Evolutionary conservation across 441 rosid genomes (phyloP), one percentile per base, ranked within the genome.

Genomic region (Adansonia grandidieri): DNA sequence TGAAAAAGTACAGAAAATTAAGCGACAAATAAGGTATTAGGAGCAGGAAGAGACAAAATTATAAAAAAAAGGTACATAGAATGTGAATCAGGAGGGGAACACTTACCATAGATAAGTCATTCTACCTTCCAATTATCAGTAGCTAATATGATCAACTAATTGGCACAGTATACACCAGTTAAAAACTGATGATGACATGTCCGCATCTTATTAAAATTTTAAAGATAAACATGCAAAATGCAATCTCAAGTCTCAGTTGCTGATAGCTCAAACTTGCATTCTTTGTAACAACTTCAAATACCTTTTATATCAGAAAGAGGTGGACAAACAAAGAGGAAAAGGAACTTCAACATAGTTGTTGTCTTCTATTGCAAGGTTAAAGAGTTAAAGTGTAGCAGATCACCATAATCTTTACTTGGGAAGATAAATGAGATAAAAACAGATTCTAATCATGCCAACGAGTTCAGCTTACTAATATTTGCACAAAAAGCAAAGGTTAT

Each of bases 311-410:
- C 20, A 22, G 54, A 73, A 73, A 57, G 40, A 42, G 37, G 53
- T 37, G 19, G 17, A 57, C 19, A 57, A 19, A 73, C 48, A 73
- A 42, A 57, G 37, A 57, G 66, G 66, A 58, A 19, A 73, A 40
- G 7, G 28, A 42, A 73, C 54, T 42, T 44, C 40, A 57, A 56
- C 6, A 17, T 57, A 57, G 76, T 20, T 58, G 58, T 57, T 57
- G 11, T 57, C 19, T 57, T 10, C 64, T 19, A 73, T 6, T 5
- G 54, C 10, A 56, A 56, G 63, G 75, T 56, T 73, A 56, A 1
- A 11, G 17, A 37, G 37, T 17, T 50, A 11, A 24, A 7, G 45
- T 0, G 20, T 14, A 22, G 44, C 14, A 70, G 60, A 70, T 7
- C 10, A 47, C 42, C 19, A 50, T 24, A 22, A 56, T 69, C 2